Evolutionary conservation across 2,329 filamentous ascomycete species (phyloP).

Genomic region (Emmonsia crescens): DNA sequence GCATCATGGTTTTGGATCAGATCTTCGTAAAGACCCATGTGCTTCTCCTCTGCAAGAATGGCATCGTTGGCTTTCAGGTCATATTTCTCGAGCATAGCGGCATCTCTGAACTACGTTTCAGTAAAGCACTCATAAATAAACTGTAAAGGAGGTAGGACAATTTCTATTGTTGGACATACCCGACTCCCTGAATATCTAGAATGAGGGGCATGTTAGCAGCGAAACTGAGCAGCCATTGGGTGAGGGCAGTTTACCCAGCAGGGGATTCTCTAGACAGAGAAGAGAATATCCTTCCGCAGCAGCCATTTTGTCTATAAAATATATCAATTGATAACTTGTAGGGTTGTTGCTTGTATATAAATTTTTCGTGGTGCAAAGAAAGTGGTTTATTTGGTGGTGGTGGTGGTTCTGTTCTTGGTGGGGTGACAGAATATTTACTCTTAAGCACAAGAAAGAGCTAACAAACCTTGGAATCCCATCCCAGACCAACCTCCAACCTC

Average conservation of each 20-base stretch:
- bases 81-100: constrained; percentile 84
- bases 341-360: neutral
- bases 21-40: constrained; percentile 83
- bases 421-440: neutral
- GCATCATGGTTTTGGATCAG: constrained; percentile 84
- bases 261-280: constrained; percentile 91
- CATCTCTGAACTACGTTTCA: constrained; percentile 48
- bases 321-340: neutral
- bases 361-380: too few species aligned
- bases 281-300: constrained; percentile 71
- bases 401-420: neutral
- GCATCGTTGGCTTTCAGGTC: constrained; percentile 91
- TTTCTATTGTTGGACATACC: constrained; percentile 36
- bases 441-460: neutral
- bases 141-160: neutral
- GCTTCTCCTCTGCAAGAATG: constrained; percentile 88
- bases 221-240: constrained; percentile 4
- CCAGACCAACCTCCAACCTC: neutral
- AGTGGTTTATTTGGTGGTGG: constrained; percentile 4
- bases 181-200: constrained; percentile 76
- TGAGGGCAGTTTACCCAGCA: constrained; percentile 57
- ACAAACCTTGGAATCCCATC: too few species aligned
- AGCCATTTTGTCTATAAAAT: constrained; percentile 48
- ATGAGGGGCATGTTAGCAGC: constrained; percentile 15
- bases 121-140: constrained; percentile 10